Conservation (phyloP, 164 flowering plant genomes). For the Sedum album region DNA sequence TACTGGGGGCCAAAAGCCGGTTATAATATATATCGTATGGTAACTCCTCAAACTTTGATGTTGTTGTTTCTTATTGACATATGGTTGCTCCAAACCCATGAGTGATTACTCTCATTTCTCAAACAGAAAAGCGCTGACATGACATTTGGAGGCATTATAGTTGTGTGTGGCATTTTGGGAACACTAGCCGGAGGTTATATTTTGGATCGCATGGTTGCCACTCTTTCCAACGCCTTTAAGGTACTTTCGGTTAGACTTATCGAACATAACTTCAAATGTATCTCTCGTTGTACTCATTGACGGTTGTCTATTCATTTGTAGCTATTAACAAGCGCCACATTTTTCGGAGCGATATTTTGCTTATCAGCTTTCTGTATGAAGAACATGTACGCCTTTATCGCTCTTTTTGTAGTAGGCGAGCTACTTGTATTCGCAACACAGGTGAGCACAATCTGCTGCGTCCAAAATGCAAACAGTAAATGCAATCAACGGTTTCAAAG, state of each 20-base stretch:
- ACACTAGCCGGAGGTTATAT: constrained; percentile 69
- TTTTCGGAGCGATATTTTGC: constrained; percentile 85
- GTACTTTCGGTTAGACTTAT: constrained; percentile 22
- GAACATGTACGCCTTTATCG: constrained; percentile 56
- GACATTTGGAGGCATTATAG: constrained; percentile 77
- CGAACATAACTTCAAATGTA: not conserved
- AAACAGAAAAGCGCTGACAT: constrained; percentile 74
- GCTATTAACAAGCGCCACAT: constrained; percentile 79
- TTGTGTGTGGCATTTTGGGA: constrained; percentile 80
- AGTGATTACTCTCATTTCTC: not conserved
- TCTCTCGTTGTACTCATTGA: not conserved
- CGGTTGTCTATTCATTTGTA: constrained; percentile 21
- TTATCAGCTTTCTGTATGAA: constrained; percentile 63
- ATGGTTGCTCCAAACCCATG: not conserved
- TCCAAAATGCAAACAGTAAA: too few relatives aligned
- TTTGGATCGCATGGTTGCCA: constrained; percentile 58
- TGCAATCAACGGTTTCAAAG: constrained; percentile 21
- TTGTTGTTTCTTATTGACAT: not conserved
- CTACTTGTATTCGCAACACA: constrained; percentile 84
- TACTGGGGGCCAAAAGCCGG: constrained; percentile 99
- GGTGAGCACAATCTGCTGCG: constrained; percentile 28
- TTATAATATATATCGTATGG: constrained; percentile 83
- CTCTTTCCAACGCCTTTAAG: constrained; percentile 86
- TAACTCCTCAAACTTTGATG: constrained; percentile 16
- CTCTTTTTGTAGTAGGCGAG: constrained; percentile 74